These are phyloP conservation scores for Lipomyces oligophaga DNA, from an alignment of 805 yeast species.

Conservation along the genomic window DNA sequence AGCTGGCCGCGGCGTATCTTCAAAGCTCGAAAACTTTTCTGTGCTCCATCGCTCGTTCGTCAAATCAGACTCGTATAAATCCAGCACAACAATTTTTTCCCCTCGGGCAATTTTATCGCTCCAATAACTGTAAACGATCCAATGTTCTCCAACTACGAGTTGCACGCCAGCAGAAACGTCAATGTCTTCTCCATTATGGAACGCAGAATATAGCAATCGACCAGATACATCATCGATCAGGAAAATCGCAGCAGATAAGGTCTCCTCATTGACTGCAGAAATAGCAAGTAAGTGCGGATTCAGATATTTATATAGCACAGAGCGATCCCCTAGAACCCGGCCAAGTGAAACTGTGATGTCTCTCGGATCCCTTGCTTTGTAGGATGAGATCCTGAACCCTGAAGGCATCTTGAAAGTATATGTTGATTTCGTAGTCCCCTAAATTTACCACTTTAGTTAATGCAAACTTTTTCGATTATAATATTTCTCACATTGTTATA, in stretches of 20 bases:
- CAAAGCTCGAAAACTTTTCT: slow-evolving; percentile 38
- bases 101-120: slow-evolving; percentile 42
- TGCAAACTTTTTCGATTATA: background rate
- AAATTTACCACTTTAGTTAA: background rate
- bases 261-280: slow-evolving; percentile 41
- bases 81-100: slow-evolving; percentile 64
- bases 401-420: slow-evolving; percentile 40
- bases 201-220: slow-evolving; percentile 46
- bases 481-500: slow-evolving; percentile 8
- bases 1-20: slow-evolving; percentile 43
- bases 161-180: slow-evolving; percentile 45
- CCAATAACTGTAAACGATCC: slow-evolving; percentile 68
- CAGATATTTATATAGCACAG: slow-evolving; percentile 78
- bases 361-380: slow-evolving; percentile 41
- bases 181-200: slow-evolving; percentile 42
- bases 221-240: slow-evolving; percentile 73
- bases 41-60: slow-evolving; percentile 46
- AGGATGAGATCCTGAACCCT: no score
- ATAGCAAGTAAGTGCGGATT: slow-evolving; percentile 63
- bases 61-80: slow-evolving; percentile 64
- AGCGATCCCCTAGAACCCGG: slow-evolving; percentile 60
- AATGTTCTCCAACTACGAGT: slow-evolving; percentile 73
- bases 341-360: slow-evolving; percentile 59
- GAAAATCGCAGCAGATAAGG: slow-evolving; percentile 43
- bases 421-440: slow-evolving; percentile 33